Evolutionary conservation across 2,329 filamentous ascomycete species (phyloP), one percentile per base, ranked within the genome.

Genomic region (Ophiocordyceps polyrhachis-furcata): DNA sequence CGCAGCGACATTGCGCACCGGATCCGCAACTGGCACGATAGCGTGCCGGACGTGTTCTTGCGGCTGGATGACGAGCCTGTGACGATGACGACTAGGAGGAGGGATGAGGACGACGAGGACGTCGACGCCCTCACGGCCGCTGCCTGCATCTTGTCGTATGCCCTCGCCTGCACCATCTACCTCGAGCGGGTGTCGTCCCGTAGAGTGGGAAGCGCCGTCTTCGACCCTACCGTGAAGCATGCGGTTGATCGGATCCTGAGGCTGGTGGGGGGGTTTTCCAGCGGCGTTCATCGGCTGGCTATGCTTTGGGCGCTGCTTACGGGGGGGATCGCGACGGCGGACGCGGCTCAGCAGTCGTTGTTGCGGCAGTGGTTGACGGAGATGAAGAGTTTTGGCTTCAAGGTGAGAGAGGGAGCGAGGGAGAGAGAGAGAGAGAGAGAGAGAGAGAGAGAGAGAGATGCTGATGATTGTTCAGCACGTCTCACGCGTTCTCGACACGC

Each of bases 11-110:
- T 52, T 3, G 29, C 35, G 4, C 42, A 48, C 20, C 41, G 48
- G 15, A 43, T 51, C 21, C 32, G 17, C 17, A 46, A 46, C 32
- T 51, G 50, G 50, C 50, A 50, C 35, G 45, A 47, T 5, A 45
- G 45, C 21, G 46, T 37, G 1, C 49, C 50, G 5, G 44, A 51
- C 25, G 43, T 46, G 15, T 50, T 44, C 17, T 23, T 46, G 9
- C 31, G 44, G 9, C 43, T 49, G 7, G 38, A 43, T 2, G 9
- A 13, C 5, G 11, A 48, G 8, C 25, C 25, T 8, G 9, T 7
- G 25, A 28, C 25, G 25, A 28, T 28, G 25, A 28, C 9, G 25
- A 11, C 25, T 4, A 5, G 8, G 9, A 2, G 25, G 4, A 7
- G 25, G 2, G 46, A 47, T 2, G 25, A 21, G 1, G 46, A 37